A percentile compares a stretch with the other conserved stretches of the same genome.
Evolutionary conservation across 441 rosid genomes (phyloP).

Genomic region (Euphorbia schlechtendalii): DNA sequence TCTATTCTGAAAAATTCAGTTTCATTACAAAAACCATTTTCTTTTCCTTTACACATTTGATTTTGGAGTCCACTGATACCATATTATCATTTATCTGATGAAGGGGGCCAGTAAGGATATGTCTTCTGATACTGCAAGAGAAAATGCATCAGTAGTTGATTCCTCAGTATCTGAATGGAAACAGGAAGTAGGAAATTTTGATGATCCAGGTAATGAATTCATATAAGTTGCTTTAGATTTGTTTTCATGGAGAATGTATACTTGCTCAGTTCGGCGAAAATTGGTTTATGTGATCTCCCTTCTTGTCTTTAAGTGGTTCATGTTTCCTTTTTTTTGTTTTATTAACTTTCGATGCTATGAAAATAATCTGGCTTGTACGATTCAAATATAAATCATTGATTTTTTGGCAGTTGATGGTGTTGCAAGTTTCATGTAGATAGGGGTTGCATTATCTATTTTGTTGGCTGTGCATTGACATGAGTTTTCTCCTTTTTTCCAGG

Average conservation of each 20-base stretch:
- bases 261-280: background rate
- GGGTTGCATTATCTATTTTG: background rate
- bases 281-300: background rate
- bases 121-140: constrained; percentile 83
- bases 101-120: constrained; percentile 35
- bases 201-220: constrained; percentile 58
- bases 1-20: background rate
- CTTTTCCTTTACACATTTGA: background rate
- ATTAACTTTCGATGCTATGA: background rate
- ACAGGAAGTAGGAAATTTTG: constrained; percentile 56
- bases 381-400: background rate
- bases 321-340: background rate
- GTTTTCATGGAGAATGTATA: background rate
- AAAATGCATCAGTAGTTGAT: constrained; percentile 83
- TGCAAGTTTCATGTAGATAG: background rate
- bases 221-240: background rate
- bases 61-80: background rate
- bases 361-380: background rate
- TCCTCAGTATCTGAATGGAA: constrained; percentile 80
- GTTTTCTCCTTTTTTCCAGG: background rate
- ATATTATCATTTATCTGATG: background rate
- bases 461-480: background rate
- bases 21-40: background rate
- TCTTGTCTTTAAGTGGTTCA: background rate
- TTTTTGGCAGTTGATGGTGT: background rate